phyloP scores from a whole-genome alignment of 257 asterid genomes.

The Solanum tarapatanum region DNA sequence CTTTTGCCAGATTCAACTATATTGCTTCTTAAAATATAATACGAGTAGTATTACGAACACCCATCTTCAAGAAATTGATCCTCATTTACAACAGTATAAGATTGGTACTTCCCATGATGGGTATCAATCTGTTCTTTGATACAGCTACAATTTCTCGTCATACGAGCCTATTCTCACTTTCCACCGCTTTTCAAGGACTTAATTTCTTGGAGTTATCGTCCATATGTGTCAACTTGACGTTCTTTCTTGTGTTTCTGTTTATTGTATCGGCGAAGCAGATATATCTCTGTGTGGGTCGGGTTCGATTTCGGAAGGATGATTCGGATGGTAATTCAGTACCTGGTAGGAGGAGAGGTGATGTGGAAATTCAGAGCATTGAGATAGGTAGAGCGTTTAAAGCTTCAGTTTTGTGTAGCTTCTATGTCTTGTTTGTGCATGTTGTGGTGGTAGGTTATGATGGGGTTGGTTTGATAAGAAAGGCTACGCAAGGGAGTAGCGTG shows the following conservation, averaged over 20 bases:
- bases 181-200: constrained; percentile 25
- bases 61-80: constrained; percentile 15
- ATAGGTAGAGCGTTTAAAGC: constrained; percentile 49
- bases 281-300: constrained; percentile 46
- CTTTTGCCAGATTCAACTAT: constrained; percentile 38
- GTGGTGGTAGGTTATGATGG: constrained; percentile 56
- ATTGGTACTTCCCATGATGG: constrained; percentile 63
- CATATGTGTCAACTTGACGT: constrained; percentile 63
- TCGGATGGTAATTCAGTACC: constrained; percentile 18
- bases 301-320: constrained; percentile 41
- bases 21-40: neutral
- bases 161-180: constrained; percentile 14
- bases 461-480: constrained; percentile 28
- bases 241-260: constrained; percentile 52
- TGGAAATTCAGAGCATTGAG: constrained; percentile 38
- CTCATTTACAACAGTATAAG: constrained; percentile 17
- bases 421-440: constrained; percentile 49
- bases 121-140: constrained; percentile 43
- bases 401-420: constrained; percentile 52
- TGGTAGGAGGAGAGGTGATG: constrained; percentile 17
- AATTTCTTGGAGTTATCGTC: constrained; percentile 62
- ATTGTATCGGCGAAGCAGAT: constrained; percentile 57
- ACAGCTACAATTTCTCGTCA: constrained; percentile 3
- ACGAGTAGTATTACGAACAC: neutral
- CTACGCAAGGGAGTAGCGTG: constrained; percentile 5